Evolutionary conservation across 2,329 filamentous ascomycete species (phyloP).

Genomic region (Pseudocercospora eumusae): DNA sequence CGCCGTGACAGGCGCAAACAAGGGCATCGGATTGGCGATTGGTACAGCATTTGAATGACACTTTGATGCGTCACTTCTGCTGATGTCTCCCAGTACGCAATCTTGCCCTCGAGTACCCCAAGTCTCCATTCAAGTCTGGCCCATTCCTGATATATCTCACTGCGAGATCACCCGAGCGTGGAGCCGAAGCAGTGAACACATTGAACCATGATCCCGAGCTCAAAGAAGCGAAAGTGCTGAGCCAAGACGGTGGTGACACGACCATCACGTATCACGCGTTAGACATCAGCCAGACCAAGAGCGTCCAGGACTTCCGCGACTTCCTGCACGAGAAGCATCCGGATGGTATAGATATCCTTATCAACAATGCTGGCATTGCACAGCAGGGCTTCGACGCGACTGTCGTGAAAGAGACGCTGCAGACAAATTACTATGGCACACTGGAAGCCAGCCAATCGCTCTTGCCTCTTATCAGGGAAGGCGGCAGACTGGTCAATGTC

Average conservation of each 20-base stretch:
- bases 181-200: slow-evolving; percentile 50
- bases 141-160: slow-evolving; percentile 57
- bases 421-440: slow-evolving; percentile 57
- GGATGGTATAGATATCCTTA: slow-evolving; percentile 54
- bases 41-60: slow-evolving; percentile 33
- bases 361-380: slow-evolving; percentile 55
- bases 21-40: slow-evolving; percentile 54
- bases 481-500: slow-evolving; percentile 54
- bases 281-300: slow-evolving; percentile 52
- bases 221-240: slow-evolving; percentile 50
- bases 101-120: slow-evolving; percentile 56
- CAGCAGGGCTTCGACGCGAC: slow-evolving; percentile 45
- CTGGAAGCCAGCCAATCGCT: slow-evolving; percentile 49
- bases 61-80: not conserved
- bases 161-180: slow-evolving; percentile 51
- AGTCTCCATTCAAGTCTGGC: slow-evolving; percentile 51
- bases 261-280: slow-evolving; percentile 52
- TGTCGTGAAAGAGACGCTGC: slow-evolving; percentile 53
- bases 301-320: slow-evolving; percentile 47
- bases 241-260: slow-evolving; percentile 45
- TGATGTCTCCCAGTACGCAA: slow-evolving; percentile 48
- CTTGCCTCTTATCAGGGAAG: slow-evolving; percentile 49
- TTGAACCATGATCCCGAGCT: slow-evolving; percentile 50
- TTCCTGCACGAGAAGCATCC: slow-evolving; percentile 49
- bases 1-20: slow-evolving; percentile 58